These are phyloP conservation scores for Colletotrichum acutatum DNA, from an alignment of 2,329 filamentous ascomycete species.

Conservation along the genomic window DNA sequence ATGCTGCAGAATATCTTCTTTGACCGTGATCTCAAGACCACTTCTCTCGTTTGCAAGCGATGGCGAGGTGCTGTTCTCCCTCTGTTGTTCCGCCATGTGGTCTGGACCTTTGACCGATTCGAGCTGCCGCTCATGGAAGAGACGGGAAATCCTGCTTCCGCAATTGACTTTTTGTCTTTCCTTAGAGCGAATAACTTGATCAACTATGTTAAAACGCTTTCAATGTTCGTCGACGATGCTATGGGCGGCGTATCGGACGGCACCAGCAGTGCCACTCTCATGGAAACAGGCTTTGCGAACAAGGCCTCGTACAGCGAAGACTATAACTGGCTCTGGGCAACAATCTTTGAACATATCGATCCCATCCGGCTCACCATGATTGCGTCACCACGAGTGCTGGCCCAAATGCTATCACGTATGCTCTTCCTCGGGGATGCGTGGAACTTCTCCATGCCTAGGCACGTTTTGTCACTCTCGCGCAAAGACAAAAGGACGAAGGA, in stretches of 20 bases:
- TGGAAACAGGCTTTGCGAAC: slow-evolving; percentile 23
- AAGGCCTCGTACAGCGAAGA: slow-evolving; percentile 37
- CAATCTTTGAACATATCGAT: slow-evolving; percentile 64
- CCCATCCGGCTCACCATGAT: slow-evolving; percentile 66
- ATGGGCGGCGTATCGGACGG: slow-evolving; percentile 14
- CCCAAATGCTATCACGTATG: slow-evolving; percentile 66
- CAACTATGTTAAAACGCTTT: slow-evolving; percentile 54
- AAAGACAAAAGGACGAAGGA: slow-evolving; percentile 19
- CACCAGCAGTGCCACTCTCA: slow-evolving; percentile 23
- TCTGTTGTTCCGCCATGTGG: slow-evolving; percentile 66
- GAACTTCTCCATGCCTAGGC: slow-evolving; percentile 72
- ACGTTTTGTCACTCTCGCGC: slow-evolving; percentile 65
- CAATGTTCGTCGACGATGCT: slow-evolving; percentile 48
- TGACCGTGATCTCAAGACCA: slow-evolving; percentile 61
- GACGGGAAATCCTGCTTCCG: slow-evolving; percentile 36
- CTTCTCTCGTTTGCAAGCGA: slow-evolving; percentile 62
- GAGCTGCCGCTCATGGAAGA: slow-evolving; percentile 41
- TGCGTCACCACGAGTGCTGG: slow-evolving; percentile 71
- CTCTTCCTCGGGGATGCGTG: slow-evolving; percentile 69
- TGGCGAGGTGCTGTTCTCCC: slow-evolving; percentile 65
- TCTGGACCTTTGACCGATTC: slow-evolving; percentile 52
- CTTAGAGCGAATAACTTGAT: slow-evolving; percentile 49
- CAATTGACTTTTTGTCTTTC: slow-evolving; percentile 53
- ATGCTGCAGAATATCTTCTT: slow-evolving; percentile 50
- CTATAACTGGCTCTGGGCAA: slow-evolving; percentile 64